Evolutionary conservation across 495 filamentous ascomycete species (phyloP).

Genomic region (Penicillium odoratum): DNA sequence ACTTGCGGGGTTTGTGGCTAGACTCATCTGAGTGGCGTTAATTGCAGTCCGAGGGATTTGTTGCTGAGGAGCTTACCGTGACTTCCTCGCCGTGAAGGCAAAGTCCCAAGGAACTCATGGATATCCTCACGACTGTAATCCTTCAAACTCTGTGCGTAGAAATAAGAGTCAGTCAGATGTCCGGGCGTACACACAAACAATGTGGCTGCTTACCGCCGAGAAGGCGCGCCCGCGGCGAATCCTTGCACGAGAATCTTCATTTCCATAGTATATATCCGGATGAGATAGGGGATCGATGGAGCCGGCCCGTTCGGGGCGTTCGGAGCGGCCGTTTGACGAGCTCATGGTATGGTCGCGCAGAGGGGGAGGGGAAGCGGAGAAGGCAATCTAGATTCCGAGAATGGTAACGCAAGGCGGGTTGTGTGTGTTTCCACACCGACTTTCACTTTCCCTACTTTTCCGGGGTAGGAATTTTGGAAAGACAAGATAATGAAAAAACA

Average conservation of each 20-base stretch:
- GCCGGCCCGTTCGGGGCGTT: slow-evolving; percentile 23
- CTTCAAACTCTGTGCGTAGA: slow-evolving; percentile 34
- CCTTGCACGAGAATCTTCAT: slow-evolving; percentile 35
- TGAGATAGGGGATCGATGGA: slow-evolving; percentile 49
- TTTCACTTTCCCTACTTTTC: neutral
- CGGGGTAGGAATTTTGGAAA: neutral
- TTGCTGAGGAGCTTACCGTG: slow-evolving; percentile 39
- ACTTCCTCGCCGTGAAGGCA: slow-evolving; percentile 44
- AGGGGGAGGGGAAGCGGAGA: slow-evolving; percentile 4
- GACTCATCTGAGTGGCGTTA: slow-evolving; percentile 47
- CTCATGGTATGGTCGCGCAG: slow-evolving; percentile 28
- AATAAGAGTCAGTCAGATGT: slow-evolving; percentile 16
- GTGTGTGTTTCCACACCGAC: slow-evolving; percentile 26
- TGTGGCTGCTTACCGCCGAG: slow-evolving; percentile 48
- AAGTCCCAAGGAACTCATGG: slow-evolving; percentile 34
- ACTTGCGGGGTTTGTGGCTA: slow-evolving; percentile 58
- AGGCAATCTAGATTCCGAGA: slow-evolving; percentile 14
- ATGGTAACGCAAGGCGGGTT: slow-evolving; percentile 22
- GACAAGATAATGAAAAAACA: neutral
- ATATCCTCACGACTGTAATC: slow-evolving; percentile 39
- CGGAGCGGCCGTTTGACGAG: slow-evolving; percentile 27
- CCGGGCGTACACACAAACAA: slow-evolving; percentile 4
- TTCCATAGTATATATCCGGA: slow-evolving; percentile 53
- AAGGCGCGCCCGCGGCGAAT: slow-evolving; percentile 44
- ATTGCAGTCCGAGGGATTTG: neutral